Percentiles rank a stretch among this genome's conserved stretches.
phyloP scores from a whole-genome alignment of 257 asterid genomes.

The Phtheirospermum japonicum region DNA sequence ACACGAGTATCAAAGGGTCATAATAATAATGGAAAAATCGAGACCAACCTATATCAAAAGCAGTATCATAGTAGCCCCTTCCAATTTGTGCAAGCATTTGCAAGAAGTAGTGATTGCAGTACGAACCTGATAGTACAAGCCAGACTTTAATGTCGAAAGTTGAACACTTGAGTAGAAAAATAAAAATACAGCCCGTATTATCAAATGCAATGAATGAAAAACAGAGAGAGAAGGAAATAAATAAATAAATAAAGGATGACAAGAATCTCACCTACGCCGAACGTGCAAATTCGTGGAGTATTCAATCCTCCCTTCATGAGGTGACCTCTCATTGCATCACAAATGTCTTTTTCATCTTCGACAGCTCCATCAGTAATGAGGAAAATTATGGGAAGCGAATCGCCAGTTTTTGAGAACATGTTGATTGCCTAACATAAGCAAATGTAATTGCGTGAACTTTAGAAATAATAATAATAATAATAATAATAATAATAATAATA shows the following conservation, averaged over 20 bases:
- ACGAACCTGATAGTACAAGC: conserved; percentile 46
- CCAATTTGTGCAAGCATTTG: conserved; percentile 89
- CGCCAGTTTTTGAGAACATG: conserved; percentile 51
- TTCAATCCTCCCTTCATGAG: conserved; percentile 49
- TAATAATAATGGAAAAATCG: conserved; percentile 2
- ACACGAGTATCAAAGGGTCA: no score
- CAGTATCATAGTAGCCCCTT: conserved; percentile 77
- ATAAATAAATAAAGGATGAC: not conserved
- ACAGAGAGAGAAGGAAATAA: not conserved
- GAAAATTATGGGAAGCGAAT: conserved; percentile 52
- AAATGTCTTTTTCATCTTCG: conserved; percentile 76
- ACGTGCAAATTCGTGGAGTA: conserved; percentile 73
- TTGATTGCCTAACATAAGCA: conserved; percentile 59
- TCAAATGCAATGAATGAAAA: conserved; percentile 11
- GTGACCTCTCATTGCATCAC: conserved; percentile 44
- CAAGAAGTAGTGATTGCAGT: conserved; percentile 86
- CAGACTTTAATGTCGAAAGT: conserved; percentile 6
- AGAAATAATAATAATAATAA: no score
- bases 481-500: no score
- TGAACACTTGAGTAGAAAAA: not conserved
- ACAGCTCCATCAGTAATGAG: conserved; percentile 86
- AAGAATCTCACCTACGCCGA: conserved; percentile 70
- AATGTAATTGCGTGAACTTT: no score
- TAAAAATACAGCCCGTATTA: not conserved
- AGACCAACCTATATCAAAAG: conserved; percentile 63